Conservation (phyloP, 106 monocot species). For the Gastrodia elata region DNA sequence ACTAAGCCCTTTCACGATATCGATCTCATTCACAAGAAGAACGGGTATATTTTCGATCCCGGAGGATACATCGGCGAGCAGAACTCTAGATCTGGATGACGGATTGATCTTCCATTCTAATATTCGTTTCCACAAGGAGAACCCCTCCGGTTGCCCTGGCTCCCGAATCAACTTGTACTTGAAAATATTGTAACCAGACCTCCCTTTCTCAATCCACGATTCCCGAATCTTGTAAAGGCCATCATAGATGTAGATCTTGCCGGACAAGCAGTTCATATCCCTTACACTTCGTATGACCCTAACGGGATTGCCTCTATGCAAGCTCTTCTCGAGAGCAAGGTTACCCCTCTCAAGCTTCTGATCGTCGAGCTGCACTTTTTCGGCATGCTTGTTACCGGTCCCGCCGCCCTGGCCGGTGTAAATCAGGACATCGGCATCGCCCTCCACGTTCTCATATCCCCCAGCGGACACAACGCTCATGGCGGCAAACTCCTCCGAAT, state of each 20-base stretch:
- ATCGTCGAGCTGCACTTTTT: constrained; percentile 31
- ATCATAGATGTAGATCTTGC: constrained; percentile 78
- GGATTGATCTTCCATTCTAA: constrained; percentile 62
- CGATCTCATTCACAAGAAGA: constrained; percentile 78
- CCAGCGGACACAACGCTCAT: constrained; percentile 73
- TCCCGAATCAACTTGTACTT: constrained; percentile 67
- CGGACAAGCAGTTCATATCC: constrained; percentile 22
- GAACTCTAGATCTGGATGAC: constrained; percentile 41
- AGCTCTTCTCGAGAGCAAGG: constrained; percentile 75
- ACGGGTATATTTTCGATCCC: constrained; percentile 57
- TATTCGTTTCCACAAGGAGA: constrained; percentile 54
- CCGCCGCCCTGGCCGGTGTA: constrained; percentile 81
- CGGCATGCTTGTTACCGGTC: neutral
- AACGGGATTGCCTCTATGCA: constrained; percentile 34
- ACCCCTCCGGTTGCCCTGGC: constrained; percentile 58
- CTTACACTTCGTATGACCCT: constrained; percentile 68
- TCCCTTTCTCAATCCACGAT: constrained; percentile 60
- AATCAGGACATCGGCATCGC: constrained; percentile 38
- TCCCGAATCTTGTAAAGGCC: constrained; percentile 71
- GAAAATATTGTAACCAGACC: constrained; percentile 61
- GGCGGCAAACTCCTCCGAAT: constrained; percentile 40
- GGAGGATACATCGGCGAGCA: constrained; percentile 51
- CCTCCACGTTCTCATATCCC: constrained; percentile 73
- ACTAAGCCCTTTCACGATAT: constrained; percentile 39
- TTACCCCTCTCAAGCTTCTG: constrained; percentile 91